Conservation (phyloP, 352 stramenopile species). For the Pythium insidiosum region DNA sequence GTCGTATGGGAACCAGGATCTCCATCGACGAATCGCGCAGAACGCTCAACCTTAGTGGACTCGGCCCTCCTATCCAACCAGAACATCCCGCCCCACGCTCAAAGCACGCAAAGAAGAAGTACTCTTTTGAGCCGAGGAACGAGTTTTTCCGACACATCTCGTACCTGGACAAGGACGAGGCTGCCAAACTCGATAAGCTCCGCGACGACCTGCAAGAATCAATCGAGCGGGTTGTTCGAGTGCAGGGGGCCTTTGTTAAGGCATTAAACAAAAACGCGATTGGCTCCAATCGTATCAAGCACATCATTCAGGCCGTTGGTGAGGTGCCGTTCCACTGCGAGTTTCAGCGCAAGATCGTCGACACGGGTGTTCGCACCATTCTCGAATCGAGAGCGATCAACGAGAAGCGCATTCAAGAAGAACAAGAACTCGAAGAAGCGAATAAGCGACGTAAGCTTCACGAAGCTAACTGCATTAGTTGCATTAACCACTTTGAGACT, state of each 20-base stretch:
- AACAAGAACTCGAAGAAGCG: too few species aligned
- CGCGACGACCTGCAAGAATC: conserved; percentile 7
- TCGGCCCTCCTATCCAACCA: too few species aligned
- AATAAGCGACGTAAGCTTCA: neutral
- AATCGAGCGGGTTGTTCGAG: conserved; percentile 1
- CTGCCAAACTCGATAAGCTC: conserved; percentile 5
- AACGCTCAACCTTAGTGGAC: too few species aligned
- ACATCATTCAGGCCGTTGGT: conserved; percentile 2
- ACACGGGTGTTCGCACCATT: neutral
- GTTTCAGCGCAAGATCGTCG: conserved; percentile 4
- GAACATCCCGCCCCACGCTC: too few species aligned
- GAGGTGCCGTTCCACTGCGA: conserved; percentile 6
- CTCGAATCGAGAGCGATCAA: neutral
- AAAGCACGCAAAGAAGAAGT: neutral
- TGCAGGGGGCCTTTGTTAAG: conserved; percentile 1
- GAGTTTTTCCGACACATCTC: neutral
- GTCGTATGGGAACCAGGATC: too few species aligned
- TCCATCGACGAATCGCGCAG: too few species aligned
- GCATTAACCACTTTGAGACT: too few species aligned
- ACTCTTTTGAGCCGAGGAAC: neutral
- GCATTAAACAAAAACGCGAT: neutral
- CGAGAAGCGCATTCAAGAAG: neutral
- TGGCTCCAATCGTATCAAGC: neutral
- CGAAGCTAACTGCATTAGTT: neutral
- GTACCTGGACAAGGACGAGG: neutral